These are phyloP conservation scores for Fusarium foetens DNA, from an alignment of 2,329 filamentous ascomycete genomes.

Conservation along the genomic window DNA sequence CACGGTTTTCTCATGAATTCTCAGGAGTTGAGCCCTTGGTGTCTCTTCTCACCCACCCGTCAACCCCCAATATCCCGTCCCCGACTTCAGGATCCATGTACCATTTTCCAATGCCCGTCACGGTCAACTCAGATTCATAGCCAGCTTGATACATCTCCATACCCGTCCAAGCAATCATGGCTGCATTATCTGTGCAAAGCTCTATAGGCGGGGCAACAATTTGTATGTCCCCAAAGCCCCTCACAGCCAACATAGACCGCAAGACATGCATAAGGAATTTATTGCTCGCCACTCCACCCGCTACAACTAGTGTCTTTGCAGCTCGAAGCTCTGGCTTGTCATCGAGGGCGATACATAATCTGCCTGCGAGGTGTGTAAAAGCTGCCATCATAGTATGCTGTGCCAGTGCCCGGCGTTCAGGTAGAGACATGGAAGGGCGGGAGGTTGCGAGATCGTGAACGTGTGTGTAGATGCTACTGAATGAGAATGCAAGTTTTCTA, in stretches of 20 bases:
- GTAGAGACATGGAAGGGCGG: slow-evolving; percentile 56
- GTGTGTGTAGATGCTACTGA: slow-evolving; percentile 73
- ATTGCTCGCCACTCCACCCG: slow-evolving; percentile 92
- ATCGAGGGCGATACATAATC: slow-evolving; percentile 75
- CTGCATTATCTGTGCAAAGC: slow-evolving; percentile 93
- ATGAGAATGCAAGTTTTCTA: slow-evolving; percentile 74
- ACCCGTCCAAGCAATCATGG: slow-evolving; percentile 96
- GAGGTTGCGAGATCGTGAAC: slow-evolving; percentile 55
- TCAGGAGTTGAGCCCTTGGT: neutral
- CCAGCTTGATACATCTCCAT: slow-evolving; percentile 91
- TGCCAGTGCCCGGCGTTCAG: slow-evolving; percentile 76
- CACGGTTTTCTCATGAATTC: slow-evolving; percentile 6
- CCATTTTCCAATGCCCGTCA: slow-evolving; percentile 75
- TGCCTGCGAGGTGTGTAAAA: slow-evolving; percentile 86
- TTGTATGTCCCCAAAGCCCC: slow-evolving; percentile 69
- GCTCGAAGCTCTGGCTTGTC: slow-evolving; percentile 45
- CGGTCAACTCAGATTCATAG: slow-evolving; percentile 70
- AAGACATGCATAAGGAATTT: slow-evolving; percentile 77
- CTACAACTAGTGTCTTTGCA: slow-evolving; percentile 77
- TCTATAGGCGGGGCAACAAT: slow-evolving; percentile 79
- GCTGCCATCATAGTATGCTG: slow-evolving; percentile 79
- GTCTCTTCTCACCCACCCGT: slow-evolving; percentile 55
- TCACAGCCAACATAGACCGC: slow-evolving; percentile 66
- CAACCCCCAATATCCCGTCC: slow-evolving; percentile 71
- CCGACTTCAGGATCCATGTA: slow-evolving; percentile 72